A percentile compares a stretch with the other conserved stretches of the same genome.
phyloP scores from a whole-genome alignment of 495 filamentous ascomycete genomes.

The Lasiosphaeria hispida region DNA sequence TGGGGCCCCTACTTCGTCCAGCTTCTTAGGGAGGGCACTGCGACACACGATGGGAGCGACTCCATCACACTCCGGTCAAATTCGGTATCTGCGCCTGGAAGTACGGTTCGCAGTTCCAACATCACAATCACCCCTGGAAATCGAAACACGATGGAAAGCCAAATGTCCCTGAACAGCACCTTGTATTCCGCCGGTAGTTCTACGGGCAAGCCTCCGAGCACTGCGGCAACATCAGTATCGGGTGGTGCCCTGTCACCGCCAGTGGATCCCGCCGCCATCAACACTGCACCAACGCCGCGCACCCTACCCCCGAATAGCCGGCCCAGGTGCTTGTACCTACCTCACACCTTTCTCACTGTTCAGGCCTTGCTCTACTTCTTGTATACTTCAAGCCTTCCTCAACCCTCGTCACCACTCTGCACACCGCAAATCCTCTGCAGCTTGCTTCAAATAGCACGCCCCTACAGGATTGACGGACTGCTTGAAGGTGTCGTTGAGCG shows the following conservation, averaged over 20 bases:
- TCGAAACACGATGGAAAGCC: slow-evolving; percentile 50
- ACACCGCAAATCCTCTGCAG: slow-evolving; percentile 95
- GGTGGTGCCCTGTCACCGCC: slow-evolving; percentile 28
- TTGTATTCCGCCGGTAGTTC: slow-evolving; percentile 49
- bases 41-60: slow-evolving; percentile 54
- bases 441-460: slow-evolving; percentile 86
- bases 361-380: slow-evolving; percentile 86
- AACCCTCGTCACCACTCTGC: slow-evolving; percentile 71
- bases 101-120: slow-evolving; percentile 67
- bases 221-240: slow-evolving; percentile 35
- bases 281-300: slow-evolving; percentile 46
- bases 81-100: slow-evolving; percentile 39
- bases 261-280: slow-evolving; percentile 41
- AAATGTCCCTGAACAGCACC: slow-evolving; percentile 58
- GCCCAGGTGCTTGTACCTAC: slow-evolving; percentile 85
- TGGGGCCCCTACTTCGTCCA: slow-evolving; percentile 97
- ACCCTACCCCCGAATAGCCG: slow-evolving; percentile 67
- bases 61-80: slow-evolving; percentile 42
- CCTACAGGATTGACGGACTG: slow-evolving; percentile 88
- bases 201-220: slow-evolving; percentile 34
- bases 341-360: slow-evolving; percentile 84
- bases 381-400: slow-evolving; percentile 85
- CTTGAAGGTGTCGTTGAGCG: slow-evolving; percentile 89
- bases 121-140: slow-evolving; percentile 80
- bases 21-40: slow-evolving; percentile 72